Conservation (phyloP, 495 filamentous ascomycete species). For the Sordaria brevicollis region DNA sequence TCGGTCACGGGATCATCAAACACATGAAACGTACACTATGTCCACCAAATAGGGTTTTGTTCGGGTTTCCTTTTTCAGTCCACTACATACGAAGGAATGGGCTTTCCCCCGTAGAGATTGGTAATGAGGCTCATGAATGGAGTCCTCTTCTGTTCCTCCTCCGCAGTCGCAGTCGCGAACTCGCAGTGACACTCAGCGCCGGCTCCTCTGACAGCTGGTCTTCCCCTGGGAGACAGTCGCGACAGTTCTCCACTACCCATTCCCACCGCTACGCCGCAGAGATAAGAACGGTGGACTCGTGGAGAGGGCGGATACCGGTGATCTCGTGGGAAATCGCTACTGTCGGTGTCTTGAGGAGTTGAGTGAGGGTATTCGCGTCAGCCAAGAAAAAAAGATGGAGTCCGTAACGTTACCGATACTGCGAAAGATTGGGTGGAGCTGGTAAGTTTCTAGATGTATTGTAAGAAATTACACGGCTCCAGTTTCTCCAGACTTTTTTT, state of each 20-base stretch:
- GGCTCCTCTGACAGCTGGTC: no score
- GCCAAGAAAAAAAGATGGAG: not conserved
- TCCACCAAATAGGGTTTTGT: not conserved
- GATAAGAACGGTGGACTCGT: no score
- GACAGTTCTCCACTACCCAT: no score
- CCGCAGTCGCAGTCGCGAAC: not conserved
- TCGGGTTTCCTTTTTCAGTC: not conserved
- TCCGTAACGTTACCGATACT: no score
- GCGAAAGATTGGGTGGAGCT: not conserved
- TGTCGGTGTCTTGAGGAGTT: not conserved
- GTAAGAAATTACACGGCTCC: not conserved
- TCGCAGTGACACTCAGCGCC: no score
- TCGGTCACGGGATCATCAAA: not conserved
- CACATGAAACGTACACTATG: not conserved
- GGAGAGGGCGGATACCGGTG: no score
- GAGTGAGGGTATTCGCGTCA: not conserved
- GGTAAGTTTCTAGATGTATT: not conserved
- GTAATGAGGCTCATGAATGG: not conserved
- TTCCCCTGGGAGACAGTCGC: no score
- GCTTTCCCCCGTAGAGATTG: not conserved
- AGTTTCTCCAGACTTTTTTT: not conserved
- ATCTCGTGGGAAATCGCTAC: not conserved
- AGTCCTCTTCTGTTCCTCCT: not conserved
- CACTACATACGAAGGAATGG: not conserved
- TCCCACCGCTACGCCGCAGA: no score